Evolutionary conservation across 192 early-diverging fungal species (phyloP), one percentile per base, ranked within the genome.

Genomic region (Umbelopsis isabellina): DNA sequence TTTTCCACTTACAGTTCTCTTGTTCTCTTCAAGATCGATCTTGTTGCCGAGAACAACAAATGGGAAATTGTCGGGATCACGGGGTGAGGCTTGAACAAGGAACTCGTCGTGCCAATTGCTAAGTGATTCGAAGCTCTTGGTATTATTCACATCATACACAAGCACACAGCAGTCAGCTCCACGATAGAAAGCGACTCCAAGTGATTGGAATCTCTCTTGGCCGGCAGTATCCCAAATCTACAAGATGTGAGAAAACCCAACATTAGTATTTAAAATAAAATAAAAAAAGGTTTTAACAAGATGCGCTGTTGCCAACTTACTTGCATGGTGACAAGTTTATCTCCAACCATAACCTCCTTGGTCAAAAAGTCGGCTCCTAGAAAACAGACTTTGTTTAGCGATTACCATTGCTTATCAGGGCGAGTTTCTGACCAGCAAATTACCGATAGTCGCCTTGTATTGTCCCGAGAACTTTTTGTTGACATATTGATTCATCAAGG

Each of bases 41-140:
- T 99, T 99, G 85, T 99, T 99, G 51, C 97, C 98, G 16, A 99
- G 80, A 7, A 99, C 93, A 58, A 99, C 94, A 85, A 99, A 98
- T 51, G 98, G 98, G 79, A 99, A 98, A 82, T 92, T 94, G 72
- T 98, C 96, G 10, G 97, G 94, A 58, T 96, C 94, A 66, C 92
- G 80, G 30, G 97, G 95, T 30, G 89, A 92, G 20, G 94, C 94
- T 77, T 99, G 98, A 23, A 97, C 85, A 81, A 99, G 80, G 73
- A 99, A 99, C 85, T 99, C 98, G 80, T 98, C 97, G 76, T 94
- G 86, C 98, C 98, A 99, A 79, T 37, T 70, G 70, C 71, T 72
- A 77, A 99, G 83, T 23, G 92, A 92, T 76, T 99, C 96, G 79
- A 98, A 99, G 72, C 88, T 91, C 75, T 93, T 95, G 49, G 82